Base-by-base conservation (phyloP, 495 filamentous ascomycete genomes). In the Hyaloscypha hepaticicola region DNA sequence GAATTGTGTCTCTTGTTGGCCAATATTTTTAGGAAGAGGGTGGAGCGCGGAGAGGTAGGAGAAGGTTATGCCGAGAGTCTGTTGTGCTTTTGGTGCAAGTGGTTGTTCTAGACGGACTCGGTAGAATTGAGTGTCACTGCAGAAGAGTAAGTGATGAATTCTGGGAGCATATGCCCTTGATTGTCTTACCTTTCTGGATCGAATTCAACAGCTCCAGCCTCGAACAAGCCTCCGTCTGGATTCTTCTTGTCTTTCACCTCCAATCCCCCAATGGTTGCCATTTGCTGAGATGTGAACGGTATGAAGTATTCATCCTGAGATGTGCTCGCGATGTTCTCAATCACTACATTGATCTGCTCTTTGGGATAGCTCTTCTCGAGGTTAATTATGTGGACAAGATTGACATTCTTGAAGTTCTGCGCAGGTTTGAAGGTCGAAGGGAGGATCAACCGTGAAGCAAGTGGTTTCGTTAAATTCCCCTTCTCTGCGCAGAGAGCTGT, bases 171-270 rank as follows among this genome's bases (percentile, higher is more conserved):
- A 22, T 33, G 5, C 66, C 28, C 25, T 65, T 34, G 67, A 60
- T 27, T 9, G 3, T 53, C 22, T 7, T 27, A 31, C 21, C 22
- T 56, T 64, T 82, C 74, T 16, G 78, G 71, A 70, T 90, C 84
- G 69, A 83, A 85, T 69, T 88, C 85, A 12, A 88, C 85, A 26
- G 82, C 76, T 72, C 89, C 86, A 53, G 88, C 89, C 31, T 77
- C 76, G 69, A 96, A 95, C 14, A 82, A 80, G 12, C 83, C 84
- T 66, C 84, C 79, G 64, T 83, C 83, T 38, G 85, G 73, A 50
- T 90, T 84, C 74, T 97, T 96, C 80, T 93, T 95, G 71, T 97
- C 91, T 72, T 87, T 88, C 22, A 92, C 95, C 79, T 98, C 94
- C 53, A 99, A 76, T 33, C 88, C 92, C 68, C 93, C 96, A 52